These are phyloP conservation scores for Cyanodermella asteris DNA, from an alignment of 2,329 filamentous ascomycete genomes.

Conservation along the genomic window DNA sequence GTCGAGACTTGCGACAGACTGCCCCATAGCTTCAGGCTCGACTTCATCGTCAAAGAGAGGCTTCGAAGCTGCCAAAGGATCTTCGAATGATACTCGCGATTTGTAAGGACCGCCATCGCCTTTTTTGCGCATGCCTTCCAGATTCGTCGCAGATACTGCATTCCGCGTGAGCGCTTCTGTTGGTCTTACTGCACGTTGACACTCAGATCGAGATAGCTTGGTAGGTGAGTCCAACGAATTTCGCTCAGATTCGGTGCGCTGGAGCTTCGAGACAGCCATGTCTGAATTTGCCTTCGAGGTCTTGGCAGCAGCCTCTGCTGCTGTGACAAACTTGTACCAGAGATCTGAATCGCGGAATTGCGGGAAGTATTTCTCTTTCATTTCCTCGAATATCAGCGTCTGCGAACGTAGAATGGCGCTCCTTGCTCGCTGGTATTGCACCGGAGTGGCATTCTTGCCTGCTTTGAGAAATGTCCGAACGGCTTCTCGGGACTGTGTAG, in stretches of 20 bases:
- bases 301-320: constrained; percentile 40
- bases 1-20: constrained; percentile 63
- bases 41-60: constrained; percentile 65
- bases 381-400: constrained; percentile 59
- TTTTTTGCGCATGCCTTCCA: constrained; percentile 25
- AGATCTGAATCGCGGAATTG: constrained; percentile 82
- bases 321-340: constrained; percentile 87
- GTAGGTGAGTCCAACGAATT: constrained; percentile 16
- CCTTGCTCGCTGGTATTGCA: constrained; percentile 66
- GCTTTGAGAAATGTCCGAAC: constrained; percentile 62
- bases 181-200: constrained; percentile 23
- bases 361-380: constrained; percentile 61
- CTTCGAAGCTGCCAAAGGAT: constrained; percentile 31
- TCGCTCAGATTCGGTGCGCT: too few species aligned
- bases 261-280: constrained; percentile 1
- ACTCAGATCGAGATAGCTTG: constrained; percentile 24
- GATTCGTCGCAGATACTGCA: constrained; percentile 38
- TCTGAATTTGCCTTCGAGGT: constrained; percentile 3
- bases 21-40: constrained; percentile 44
- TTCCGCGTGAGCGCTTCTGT: constrained; percentile 39
- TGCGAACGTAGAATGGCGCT: constrained; percentile 65
- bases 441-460: constrained; percentile 51
- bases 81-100: constrained; percentile 49
- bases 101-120: constrained; percentile 21
- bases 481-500: constrained; percentile 42